Conservation (phyloP, 306 rosid species). For the Acmispon strigosus region DNA sequence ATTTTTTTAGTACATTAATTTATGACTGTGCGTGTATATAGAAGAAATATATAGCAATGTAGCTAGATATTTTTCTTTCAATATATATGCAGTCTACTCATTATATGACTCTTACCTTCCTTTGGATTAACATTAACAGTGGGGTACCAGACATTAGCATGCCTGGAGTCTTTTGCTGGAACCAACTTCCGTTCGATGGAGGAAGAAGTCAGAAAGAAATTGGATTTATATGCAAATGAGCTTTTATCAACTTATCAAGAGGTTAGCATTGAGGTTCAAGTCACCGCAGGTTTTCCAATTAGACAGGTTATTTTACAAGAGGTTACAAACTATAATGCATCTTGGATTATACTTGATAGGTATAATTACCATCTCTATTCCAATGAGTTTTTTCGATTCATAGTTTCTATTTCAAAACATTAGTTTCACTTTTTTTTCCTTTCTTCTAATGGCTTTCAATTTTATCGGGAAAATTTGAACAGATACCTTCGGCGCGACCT, state of each 20-base stretch:
- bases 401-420: neutral
- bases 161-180: constrained; percentile 45
- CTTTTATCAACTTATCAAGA: constrained; percentile 48
- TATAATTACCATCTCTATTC: constrained; percentile 12
- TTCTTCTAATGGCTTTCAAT: neutral
- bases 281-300: constrained; percentile 70
- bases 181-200: constrained; percentile 55
- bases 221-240: constrained; percentile 50
- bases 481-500: constrained; percentile 61
- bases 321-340: constrained; percentile 39
- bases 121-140: constrained; percentile 38
- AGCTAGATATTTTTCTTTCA: neutral
- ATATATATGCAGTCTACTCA: neutral
- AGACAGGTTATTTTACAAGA: constrained; percentile 66
- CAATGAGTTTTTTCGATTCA: neutral
- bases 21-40: too few relatives aligned
- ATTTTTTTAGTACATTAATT: too few relatives aligned
- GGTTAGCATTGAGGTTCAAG: constrained; percentile 66
- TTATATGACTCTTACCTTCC: neutral
- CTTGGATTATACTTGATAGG: constrained; percentile 83
- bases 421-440: neutral
- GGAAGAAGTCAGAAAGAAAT: constrained; percentile 69
- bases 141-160: constrained; percentile 61
- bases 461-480: constrained; percentile 5
- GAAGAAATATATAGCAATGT: neutral